A percentile compares a stretch with the other conserved stretches of the same genome.
Evolutionary conservation across 257 asterid genomes (phyloP).

Genomic region (Echium plantagineum): DNA sequence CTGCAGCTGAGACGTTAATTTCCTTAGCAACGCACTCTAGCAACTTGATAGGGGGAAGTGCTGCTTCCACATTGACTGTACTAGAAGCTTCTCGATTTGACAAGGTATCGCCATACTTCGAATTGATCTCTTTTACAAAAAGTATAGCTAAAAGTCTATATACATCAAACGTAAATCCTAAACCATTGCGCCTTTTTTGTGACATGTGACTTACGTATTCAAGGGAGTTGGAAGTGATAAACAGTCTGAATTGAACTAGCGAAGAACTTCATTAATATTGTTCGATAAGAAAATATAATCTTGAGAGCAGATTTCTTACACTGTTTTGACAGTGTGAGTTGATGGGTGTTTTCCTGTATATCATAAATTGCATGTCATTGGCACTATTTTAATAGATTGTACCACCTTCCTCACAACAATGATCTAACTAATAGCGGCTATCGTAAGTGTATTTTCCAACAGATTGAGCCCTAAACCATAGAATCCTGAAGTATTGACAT

Average conservation of each 20-base stretch:
- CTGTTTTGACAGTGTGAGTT: not conserved
- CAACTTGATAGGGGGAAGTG: conserved; percentile 50
- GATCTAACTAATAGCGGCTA: not conserved
- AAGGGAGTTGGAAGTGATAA: too few relatives aligned
- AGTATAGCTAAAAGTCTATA: not conserved
- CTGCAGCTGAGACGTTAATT: conserved; percentile 84
- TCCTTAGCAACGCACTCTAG: conserved; percentile 49
- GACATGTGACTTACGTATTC: conserved; percentile 1
- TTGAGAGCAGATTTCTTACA: not conserved
- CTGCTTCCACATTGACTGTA: conserved; percentile 58
- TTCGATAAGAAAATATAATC: not conserved
- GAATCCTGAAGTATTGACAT: not conserved
- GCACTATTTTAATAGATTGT: not conserved
- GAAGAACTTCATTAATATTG: too few relatives aligned
- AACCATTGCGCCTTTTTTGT: not conserved
- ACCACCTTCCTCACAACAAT: not conserved
- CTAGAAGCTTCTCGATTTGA: conserved; percentile 94
- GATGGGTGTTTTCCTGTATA: not conserved
- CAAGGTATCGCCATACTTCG: conserved; percentile 40
- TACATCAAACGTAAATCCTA: not conserved
- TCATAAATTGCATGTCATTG: not conserved
- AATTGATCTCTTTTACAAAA: conserved; percentile 2
- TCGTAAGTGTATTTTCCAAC: not conserved
- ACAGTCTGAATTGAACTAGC: too few relatives aligned
- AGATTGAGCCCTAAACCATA: not conserved